phyloP scores from a whole-genome alignment of 805 yeast genomes.

The Saccharomycodes ludwigii region DNA sequence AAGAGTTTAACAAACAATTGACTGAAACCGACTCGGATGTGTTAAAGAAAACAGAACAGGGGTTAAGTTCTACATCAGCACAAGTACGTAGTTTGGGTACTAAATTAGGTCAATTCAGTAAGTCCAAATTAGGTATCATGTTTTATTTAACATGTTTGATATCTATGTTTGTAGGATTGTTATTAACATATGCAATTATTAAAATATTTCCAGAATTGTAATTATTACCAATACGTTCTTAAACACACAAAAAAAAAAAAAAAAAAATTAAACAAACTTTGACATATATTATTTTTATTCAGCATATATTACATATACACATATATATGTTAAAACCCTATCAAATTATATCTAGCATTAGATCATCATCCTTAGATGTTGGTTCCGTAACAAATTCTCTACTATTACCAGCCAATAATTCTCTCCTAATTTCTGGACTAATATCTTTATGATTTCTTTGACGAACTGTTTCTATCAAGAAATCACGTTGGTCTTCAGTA shows the following conservation, averaged over 20 bases:
- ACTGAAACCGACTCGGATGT: constrained; percentile 26
- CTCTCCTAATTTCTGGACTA: constrained; percentile 91
- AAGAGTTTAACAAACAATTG: constrained; percentile 28
- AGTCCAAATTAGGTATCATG: constrained; percentile 19
- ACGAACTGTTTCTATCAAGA: constrained; percentile 79
- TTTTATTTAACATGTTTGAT: constrained; percentile 17
- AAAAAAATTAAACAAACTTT: too few species aligned
- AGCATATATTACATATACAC: too few species aligned
- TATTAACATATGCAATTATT: constrained; percentile 25
- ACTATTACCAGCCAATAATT: constrained; percentile 73
- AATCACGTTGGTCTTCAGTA: constrained; percentile 97
- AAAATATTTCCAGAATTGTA: constrained; percentile 29
- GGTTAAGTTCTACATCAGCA: constrained; percentile 26
- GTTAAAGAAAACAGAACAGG: constrained; percentile 29
- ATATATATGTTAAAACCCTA: too few species aligned
- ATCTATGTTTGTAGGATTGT: constrained; percentile 20
- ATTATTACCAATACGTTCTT: neutral
- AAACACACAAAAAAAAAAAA: neutral
- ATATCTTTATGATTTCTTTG: constrained; percentile 80
- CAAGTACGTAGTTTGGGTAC: constrained; percentile 23
- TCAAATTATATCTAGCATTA: constrained; percentile 26
- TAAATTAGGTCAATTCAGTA: constrained; percentile 20
- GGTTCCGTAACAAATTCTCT: constrained; percentile 32
- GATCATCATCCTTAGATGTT: constrained; percentile 16
- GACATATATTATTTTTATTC: too few species aligned